Evolutionary conservation across 768 basidiomycete genomes (phyloP), one percentile per base, ranked within the genome.

Genomic region (Termitomyces sp.): DNA sequence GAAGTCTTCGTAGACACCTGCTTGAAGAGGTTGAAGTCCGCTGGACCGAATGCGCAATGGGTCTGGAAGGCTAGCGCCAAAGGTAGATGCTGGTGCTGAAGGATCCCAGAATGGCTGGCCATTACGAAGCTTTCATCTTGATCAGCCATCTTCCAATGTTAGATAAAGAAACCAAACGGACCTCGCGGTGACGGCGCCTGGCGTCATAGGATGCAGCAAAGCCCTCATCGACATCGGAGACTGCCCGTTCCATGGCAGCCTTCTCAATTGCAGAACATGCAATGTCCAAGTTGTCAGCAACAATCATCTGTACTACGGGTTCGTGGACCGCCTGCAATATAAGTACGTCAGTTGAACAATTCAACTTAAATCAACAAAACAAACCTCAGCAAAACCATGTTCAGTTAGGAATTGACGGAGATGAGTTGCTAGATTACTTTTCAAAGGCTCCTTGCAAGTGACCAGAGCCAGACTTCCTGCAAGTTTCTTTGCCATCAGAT

Each of bases 381-480:
- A 50, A 59, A 90, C 91, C 69, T 98, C 96, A 53, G 77, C 86
- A 69, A 97, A 97, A 43, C 96, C 96, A 65, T 92, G 88, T 46
- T 96, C 93, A 27, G 77, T 76, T 54, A 99, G 72, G 62, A 87
- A 83, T 46, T 86, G 84, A n/a, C 94, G 87, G 32, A 98, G 78
- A 66, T 96, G 94, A 53, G 83, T 87, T 18, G 88, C 86, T 65
- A 98, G 85, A 70, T 97, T 95, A 68, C 88, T 90, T 67, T 94
- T 88, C 57, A 99, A 72, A 1, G 96, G 95, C 66, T 99, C 97
- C 70, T 98, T 98, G 79, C 96, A 98, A 18, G 97, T 98, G 16
- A 99, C 97, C 54, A 98, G 75, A 26, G 97, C 97, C 48, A 99
- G 82, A 64, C 92, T 95, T 41, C 96, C 95, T 16, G 97, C 97